Conservation (phyloP, 106 monocot species). For the Vanilla planifolia region DNA sequence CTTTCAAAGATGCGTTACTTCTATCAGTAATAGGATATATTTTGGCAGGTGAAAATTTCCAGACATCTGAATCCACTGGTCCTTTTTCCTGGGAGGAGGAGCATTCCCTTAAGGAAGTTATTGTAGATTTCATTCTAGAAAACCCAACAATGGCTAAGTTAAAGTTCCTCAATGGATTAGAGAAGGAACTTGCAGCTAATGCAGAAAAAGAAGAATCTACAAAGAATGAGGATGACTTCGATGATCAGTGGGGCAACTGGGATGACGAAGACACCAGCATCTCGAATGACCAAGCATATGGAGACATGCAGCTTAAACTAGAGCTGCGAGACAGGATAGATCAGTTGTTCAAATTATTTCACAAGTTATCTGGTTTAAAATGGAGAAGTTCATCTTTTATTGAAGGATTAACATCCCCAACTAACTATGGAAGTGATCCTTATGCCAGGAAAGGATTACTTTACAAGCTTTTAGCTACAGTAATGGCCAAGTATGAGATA, state of each 20-base stretch:
- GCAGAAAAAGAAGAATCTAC: constrained; percentile 22
- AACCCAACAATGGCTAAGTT: constrained; percentile 42
- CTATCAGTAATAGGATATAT: constrained; percentile 81
- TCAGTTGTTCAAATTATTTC: constrained; percentile 74
- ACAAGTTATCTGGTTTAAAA: constrained; percentile 70
- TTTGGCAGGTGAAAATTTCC: constrained; percentile 86
- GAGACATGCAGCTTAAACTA: constrained; percentile 83
- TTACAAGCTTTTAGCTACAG: constrained; percentile 53
- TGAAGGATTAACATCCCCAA: constrained; percentile 30
- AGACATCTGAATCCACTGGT: constrained; percentile 52
- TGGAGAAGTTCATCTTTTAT: constrained; percentile 42
- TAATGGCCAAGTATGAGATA: constrained; percentile 63
- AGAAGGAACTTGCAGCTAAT: constrained; percentile 63
- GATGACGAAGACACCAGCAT: constrained; percentile 66
- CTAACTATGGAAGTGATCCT: constrained; percentile 40
- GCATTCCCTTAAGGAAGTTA: constrained; percentile 75
- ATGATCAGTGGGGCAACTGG: constrained; percentile 95
- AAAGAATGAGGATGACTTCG: constrained; percentile 48
- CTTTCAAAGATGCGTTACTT: constrained; percentile 81
- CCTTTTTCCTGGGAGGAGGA: constrained; percentile 99
- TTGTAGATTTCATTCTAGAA: constrained; percentile 71
- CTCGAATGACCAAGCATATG: constrained; percentile 52
- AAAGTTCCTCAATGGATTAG: constrained; percentile 65
- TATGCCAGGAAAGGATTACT: constrained; percentile 62
- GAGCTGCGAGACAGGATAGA: constrained; percentile 89